Conservation (phyloP, 108 stramenopile species). For the Pseudonitzschia multistriata region DNA sequence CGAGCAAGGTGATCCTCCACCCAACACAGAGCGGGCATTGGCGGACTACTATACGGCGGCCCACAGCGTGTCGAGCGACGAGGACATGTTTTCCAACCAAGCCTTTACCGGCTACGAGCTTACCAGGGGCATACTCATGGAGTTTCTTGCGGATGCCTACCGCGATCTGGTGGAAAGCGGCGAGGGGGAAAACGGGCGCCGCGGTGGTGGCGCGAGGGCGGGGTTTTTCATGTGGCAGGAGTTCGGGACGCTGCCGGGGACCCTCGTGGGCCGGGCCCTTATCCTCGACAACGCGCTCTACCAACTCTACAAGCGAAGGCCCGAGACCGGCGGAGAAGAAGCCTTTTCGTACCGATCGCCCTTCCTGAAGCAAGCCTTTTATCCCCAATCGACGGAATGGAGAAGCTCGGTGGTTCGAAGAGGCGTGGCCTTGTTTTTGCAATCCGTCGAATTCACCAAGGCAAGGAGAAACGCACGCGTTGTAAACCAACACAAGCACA, state of each 20-base stretch:
- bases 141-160: slow-evolving; percentile 16
- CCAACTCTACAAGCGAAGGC: slow-evolving; percentile 14
- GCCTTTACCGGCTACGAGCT: slow-evolving; percentile 31
- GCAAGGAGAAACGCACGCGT: neutral
- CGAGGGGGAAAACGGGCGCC: neutral
- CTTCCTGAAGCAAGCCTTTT: slow-evolving; percentile 42
- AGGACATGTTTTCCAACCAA: neutral
- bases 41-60: neutral
- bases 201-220: neutral
- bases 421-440: slow-evolving; percentile 33
- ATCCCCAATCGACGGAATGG: slow-evolving; percentile 48
- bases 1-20: slow-evolving; percentile 14
- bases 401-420: slow-evolving; percentile 33
- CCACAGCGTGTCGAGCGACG: neutral
- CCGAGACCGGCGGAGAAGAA: neutral
- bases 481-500: too few relatives aligned
- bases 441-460: slow-evolving; percentile 25
- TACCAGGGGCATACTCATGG: slow-evolving; percentile 14
- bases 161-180: too few relatives aligned
- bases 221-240: slow-evolving; percentile 49
- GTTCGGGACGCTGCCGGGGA: slow-evolving; percentile 68
- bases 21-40: neutral
- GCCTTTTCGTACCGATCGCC: slow-evolving; percentile 8
- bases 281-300: slow-evolving; percentile 72
- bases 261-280: slow-evolving; percentile 55